These are phyloP conservation scores for Pyrrhoderma lamaoense DNA, from an alignment of 1,284 basidiomycete species.

Conservation along the genomic window DNA sequence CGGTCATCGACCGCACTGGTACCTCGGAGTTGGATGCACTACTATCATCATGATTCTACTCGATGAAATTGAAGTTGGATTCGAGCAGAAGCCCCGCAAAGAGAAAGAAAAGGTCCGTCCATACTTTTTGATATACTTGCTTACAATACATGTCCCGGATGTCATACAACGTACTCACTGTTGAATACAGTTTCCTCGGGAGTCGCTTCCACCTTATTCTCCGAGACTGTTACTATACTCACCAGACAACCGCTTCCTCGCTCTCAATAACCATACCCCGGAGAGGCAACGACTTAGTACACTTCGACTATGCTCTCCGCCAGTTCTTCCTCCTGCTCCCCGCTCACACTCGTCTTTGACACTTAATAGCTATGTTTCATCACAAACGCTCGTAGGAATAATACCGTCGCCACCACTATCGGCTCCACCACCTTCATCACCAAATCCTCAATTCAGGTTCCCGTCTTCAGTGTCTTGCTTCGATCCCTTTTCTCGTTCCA, in stretches of 20 bases:
- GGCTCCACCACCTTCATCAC: not conserved
- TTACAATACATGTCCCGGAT: not conserved
- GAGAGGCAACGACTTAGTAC: not conserved
- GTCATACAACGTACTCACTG: not conserved
- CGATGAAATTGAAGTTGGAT: conserved; percentile 12
- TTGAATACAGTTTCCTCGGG: not conserved
- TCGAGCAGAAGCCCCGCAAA: not conserved
- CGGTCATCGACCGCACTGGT: no score
- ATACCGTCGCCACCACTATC: not conserved
- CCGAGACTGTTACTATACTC: conserved; percentile 3
- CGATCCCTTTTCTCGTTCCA: not conserved
- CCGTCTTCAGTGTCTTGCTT: not conserved
- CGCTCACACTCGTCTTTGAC: conserved; percentile 4
- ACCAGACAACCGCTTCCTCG: not conserved
- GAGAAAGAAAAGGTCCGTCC: conserved; percentile 13
- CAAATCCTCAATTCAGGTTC: not conserved
- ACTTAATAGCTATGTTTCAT: conserved; percentile 3
- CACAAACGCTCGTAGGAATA: conserved; percentile 6
- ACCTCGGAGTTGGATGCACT: no score
- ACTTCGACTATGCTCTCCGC: conserved; percentile 7
- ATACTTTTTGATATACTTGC: not conserved
- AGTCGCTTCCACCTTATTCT: conserved; percentile 16
- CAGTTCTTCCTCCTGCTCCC: not conserved
- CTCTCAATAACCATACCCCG: not conserved
- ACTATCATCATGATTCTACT: conserved; percentile 15